Evolutionary conservation across 1,139 yeast genomes (phyloP).

Genomic region (Blastobotrys apis): DNA sequence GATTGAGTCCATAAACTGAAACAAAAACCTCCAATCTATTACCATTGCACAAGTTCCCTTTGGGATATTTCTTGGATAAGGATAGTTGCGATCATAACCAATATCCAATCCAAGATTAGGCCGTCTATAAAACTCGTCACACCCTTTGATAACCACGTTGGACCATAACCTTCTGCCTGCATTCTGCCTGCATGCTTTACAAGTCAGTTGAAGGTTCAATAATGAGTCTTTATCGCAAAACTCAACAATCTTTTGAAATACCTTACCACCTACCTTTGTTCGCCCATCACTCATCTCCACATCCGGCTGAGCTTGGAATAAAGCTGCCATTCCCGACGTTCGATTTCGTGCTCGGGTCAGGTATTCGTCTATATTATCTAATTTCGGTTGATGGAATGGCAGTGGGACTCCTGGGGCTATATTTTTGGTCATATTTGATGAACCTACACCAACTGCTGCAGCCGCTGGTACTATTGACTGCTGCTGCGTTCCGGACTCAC

Average conservation of each 20-base stretch:
- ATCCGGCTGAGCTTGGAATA: too few relatives aligned
- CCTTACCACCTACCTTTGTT: background rate
- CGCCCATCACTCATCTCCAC: background rate
- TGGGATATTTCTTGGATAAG: background rate
- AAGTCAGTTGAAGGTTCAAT: slow-evolving; percentile 4
- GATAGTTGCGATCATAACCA: slow-evolving; percentile 11
- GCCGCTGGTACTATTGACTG: too few relatives aligned
- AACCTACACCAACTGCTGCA: too few relatives aligned
- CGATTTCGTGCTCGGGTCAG: background rate
- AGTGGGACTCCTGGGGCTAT: background rate
- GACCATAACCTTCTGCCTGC: slow-evolving; percentile 11
- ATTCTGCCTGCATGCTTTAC: background rate
- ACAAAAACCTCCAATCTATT: slow-evolving; percentile 1
- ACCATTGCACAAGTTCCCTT: background rate
- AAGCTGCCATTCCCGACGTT: too few relatives aligned
- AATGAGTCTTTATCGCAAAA: slow-evolving; percentile 6
- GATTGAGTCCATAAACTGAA: background rate
- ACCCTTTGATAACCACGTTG: slow-evolving; percentile 6
- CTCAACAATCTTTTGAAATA: slow-evolving; percentile 4
- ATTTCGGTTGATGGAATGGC: background rate
- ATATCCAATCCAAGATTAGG: slow-evolving; percentile 7
- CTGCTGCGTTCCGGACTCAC: too few relatives aligned
- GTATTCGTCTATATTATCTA: background rate
- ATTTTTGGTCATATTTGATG: background rate
- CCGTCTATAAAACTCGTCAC: slow-evolving; percentile 7